These are phyloP conservation scores for Zelonia costaricensis DNA, from an alignment of 208 protist genomes.

Conservation along the genomic window DNA sequence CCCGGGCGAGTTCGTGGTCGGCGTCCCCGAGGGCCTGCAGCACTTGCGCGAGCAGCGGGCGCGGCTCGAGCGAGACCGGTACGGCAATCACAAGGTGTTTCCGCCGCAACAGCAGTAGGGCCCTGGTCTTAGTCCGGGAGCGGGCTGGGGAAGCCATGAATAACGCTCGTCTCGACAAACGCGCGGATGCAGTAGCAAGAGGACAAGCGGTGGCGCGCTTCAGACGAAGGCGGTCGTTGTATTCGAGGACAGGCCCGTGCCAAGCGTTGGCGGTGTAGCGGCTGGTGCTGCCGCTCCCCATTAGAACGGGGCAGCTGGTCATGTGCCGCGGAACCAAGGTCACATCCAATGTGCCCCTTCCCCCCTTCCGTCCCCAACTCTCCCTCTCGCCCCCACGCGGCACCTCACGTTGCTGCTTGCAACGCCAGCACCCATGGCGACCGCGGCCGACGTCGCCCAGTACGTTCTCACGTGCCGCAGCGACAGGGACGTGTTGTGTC, in stretches of 20 bases:
- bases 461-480: neutral
- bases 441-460: neutral
- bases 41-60: conserved; percentile 79
- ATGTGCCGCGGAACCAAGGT: too few relatives aligned
- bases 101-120: conserved; percentile 57
- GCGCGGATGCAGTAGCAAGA: neutral
- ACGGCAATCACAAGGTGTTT: conserved; percentile 65
- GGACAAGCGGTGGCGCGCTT: too few relatives aligned
- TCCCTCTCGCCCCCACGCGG: too few relatives aligned
- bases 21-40: conserved; percentile 85
- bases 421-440: too few relatives aligned
- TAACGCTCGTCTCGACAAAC: neutral
- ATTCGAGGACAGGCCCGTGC: too few relatives aligned
- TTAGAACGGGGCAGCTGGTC: too few relatives aligned
- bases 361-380: too few relatives aligned
- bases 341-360: too few relatives aligned
- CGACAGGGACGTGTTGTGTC: conserved; percentile 6
- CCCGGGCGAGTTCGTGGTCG: conserved; percentile 86
- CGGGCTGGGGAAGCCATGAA: neutral
- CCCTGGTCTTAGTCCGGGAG: neutral
- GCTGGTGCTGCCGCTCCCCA: too few relatives aligned
- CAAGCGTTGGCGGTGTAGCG: too few relatives aligned
- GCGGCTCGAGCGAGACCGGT: conserved; percentile 76
- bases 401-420: too few relatives aligned
- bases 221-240: too few relatives aligned